These are phyloP conservation scores for Lenwebbia sp. DNA, from an alignment of 345 rosid genomes.

Conservation along the genomic window DNA sequence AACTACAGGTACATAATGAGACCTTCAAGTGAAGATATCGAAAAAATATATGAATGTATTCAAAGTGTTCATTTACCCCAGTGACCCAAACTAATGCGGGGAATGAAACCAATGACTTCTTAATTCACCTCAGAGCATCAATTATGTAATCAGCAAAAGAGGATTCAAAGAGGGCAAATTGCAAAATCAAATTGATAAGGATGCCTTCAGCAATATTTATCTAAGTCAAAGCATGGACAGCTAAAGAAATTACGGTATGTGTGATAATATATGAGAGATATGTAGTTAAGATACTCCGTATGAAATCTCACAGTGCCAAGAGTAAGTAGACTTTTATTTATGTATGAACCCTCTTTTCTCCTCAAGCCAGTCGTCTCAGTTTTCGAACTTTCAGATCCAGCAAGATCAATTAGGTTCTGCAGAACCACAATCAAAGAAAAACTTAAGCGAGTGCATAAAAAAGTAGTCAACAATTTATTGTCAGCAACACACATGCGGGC, in stretches of 20 bases:
- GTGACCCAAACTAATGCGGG: not conserved
- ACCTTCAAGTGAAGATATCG: not conserved
- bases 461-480: not conserved
- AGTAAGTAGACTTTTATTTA: slow-evolving; percentile 64
- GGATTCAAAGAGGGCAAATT: not conserved
- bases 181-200: not conserved
- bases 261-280: not conserved
- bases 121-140: not conserved
- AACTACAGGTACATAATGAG: not conserved
- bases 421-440: not conserved
- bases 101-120: not conserved
- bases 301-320: slow-evolving; percentile 52
- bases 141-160: not conserved
- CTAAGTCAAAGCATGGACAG: not conserved
- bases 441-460: not conserved
- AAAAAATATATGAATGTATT: not conserved
- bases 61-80: not conserved
- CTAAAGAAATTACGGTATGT: not conserved
- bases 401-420: slow-evolving; percentile 66
- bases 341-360: slow-evolving; percentile 70
- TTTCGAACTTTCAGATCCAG: slow-evolving; percentile 78
- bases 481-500: not conserved
- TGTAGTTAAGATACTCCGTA: not conserved
- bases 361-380: slow-evolving; percentile 65
- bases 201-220: not conserved